phyloP scores from a whole-genome alignment of 2,329 filamentous ascomycete genomes.

The Ascochyta lentis region DNA sequence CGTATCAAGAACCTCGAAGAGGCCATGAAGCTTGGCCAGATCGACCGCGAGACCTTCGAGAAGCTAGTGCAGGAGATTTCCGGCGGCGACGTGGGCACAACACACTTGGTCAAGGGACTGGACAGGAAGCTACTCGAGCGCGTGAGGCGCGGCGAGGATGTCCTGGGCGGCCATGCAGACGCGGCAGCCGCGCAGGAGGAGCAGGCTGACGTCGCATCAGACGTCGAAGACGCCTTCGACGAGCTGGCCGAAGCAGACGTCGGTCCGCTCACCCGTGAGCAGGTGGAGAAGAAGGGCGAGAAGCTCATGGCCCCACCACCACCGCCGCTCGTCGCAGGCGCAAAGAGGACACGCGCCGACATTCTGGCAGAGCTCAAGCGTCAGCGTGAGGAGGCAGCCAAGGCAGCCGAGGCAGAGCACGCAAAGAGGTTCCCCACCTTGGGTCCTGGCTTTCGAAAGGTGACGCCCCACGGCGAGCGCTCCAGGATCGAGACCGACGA shows the following conservation, averaged over 20 bases:
- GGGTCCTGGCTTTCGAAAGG: slow-evolving; percentile 63
- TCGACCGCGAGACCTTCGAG: slow-evolving; percentile 81
- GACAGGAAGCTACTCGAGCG: slow-evolving; percentile 81
- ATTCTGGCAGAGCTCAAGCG: slow-evolving; percentile 66
- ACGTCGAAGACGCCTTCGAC: slow-evolving; percentile 56
- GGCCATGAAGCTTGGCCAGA: slow-evolving; percentile 80
- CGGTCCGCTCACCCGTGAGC: slow-evolving; percentile 68
- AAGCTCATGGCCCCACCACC: slow-evolving; percentile 49
- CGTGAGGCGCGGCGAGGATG: slow-evolving; percentile 70
- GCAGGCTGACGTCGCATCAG: slow-evolving; percentile 34
- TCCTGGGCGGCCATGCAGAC: slow-evolving; percentile 47
- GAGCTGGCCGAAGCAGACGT: slow-evolving; percentile 71
- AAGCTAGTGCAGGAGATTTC: slow-evolving; percentile 76
- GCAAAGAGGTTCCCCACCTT: slow-evolving; percentile 53
- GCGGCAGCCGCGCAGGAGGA: slow-evolving; percentile 35
- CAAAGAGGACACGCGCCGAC: slow-evolving; percentile 63
- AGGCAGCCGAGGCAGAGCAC: slow-evolving; percentile 52
- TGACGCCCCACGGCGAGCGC: slow-evolving; percentile 58
- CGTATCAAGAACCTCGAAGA: slow-evolving; percentile 82
- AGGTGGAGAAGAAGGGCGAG: slow-evolving; percentile 60
- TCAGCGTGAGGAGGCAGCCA: slow-evolving; percentile 55
- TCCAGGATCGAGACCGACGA: slow-evolving; percentile 64
- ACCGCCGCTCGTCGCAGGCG: slow-evolving; percentile 52
- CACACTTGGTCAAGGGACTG: slow-evolving; percentile 89
- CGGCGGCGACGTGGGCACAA: slow-evolving; percentile 79